Conservation (phyloP, 192 early-diverging fungal species). For the Coemansia sp. region DNA sequence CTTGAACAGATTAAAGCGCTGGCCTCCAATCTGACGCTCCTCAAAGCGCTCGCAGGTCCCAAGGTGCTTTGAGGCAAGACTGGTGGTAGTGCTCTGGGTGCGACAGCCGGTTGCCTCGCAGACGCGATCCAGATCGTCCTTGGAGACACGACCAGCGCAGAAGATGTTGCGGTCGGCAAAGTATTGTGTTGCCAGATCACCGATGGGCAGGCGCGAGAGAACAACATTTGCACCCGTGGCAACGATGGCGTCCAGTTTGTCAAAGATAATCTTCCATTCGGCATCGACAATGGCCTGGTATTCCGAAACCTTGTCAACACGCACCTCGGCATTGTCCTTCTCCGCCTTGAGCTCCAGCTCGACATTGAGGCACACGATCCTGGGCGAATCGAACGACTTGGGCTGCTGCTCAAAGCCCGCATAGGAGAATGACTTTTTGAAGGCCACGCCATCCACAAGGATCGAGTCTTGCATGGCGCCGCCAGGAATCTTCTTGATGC, state of each 20-base stretch:
- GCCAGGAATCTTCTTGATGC: conserved; percentile 97
- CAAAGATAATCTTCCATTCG: conserved; percentile 99
- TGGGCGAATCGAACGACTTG: conserved; percentile 88
- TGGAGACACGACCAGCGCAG: conserved; percentile 95
- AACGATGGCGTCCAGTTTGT: conserved; percentile 95
- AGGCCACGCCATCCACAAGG: conserved; percentile 94
- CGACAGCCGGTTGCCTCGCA: conserved; percentile 93
- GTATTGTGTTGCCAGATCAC: conserved; percentile 98
- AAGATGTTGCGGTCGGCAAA: conserved; percentile 99
- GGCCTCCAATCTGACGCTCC: conserved; percentile 94
- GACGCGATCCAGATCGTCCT: conserved; percentile 90
- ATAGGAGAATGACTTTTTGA: conserved; percentile 99
- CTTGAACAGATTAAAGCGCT: conserved; percentile 95
- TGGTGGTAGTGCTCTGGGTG: conserved; percentile 89
- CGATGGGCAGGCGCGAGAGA: conserved; percentile 95
- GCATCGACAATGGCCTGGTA: conserved; percentile 99
- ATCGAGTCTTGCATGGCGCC: conserved; percentile 99
- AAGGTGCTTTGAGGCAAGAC: conserved; percentile 77
- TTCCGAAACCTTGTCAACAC: conserved; percentile 92
- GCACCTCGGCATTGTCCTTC: conserved; percentile 98
- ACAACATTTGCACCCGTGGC: conserved; percentile 96
- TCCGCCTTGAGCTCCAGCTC: conserved; percentile 99
- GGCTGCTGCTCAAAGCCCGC: conserved; percentile 99
- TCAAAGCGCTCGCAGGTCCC: conserved; percentile 91
- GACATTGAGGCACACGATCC: conserved; percentile 91